These are phyloP conservation scores for Haberlea rhodopensis DNA, from an alignment of 257 asterid species.

Conservation along the genomic window DNA sequence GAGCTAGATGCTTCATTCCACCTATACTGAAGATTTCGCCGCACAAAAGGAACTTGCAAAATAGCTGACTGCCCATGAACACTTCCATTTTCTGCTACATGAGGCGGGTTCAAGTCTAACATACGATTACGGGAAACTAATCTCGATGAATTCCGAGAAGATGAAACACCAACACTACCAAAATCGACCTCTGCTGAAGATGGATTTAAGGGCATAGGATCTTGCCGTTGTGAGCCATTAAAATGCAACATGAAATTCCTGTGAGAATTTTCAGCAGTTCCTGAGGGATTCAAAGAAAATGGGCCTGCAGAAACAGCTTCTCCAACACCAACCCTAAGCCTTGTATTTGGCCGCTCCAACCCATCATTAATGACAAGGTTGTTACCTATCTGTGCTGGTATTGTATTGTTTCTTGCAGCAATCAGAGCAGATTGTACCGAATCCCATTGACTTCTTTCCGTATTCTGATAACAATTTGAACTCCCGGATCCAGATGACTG, in stretches of 20 bases:
- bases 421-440: conserved; percentile 33
- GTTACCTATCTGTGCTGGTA: conserved; percentile 35
- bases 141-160: conserved; percentile 43
- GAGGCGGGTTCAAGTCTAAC: conserved; percentile 36
- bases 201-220: conserved; percentile 29
- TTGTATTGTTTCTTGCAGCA: conserved; percentile 27
- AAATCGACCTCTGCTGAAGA: conserved; percentile 32
- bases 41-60: conserved; percentile 38
- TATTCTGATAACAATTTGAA: conserved; percentile 42
- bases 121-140: conserved; percentile 35
- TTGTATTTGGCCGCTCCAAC: conserved; percentile 49
- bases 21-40: conserved; percentile 45
- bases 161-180: conserved; percentile 38
- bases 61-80: conserved; percentile 35
- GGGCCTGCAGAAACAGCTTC: conserved; percentile 39
- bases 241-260: conserved; percentile 62
- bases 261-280: conserved; percentile 44
- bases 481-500: conserved; percentile 73
- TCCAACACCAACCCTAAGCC: conserved; percentile 61
- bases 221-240: conserved; percentile 55
- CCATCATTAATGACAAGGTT: conserved; percentile 28
- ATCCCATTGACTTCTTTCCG: too few relatives aligned
- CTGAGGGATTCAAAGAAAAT: conserved; percentile 35
- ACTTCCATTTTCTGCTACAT: conserved; percentile 37
- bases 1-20: conserved; percentile 60